These are phyloP conservation scores for Cyamopsis tetragonoloba DNA, from an alignment of 306 rosid genomes.

Conservation along the genomic window DNA sequence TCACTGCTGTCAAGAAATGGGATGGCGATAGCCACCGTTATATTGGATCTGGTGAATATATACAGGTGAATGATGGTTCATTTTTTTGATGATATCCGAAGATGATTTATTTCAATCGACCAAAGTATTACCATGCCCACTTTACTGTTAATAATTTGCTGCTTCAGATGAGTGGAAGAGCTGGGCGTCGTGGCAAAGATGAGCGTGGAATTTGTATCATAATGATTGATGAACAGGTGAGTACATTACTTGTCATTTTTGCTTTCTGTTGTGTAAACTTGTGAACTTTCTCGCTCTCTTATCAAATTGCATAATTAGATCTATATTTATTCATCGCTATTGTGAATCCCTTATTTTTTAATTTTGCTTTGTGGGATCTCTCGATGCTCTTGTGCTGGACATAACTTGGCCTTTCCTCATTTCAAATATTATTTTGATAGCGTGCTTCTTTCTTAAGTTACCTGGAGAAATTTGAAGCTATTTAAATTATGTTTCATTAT, in stretches of 20 bases:
- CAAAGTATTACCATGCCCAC: background rate
- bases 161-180: slow-evolving; percentile 96
- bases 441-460: background rate
- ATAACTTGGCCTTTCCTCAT: no score
- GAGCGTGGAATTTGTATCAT: slow-evolving; percentile 93
- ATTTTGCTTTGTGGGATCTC: slow-evolving; percentile 3
- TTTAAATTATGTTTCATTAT: background rate
- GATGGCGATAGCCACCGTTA: slow-evolving; percentile 97
- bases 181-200: slow-evolving; percentile 99
- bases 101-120: slow-evolving; percentile 19
- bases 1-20: slow-evolving; percentile 96
- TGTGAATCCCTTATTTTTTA: background rate
- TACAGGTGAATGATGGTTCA: slow-evolving; percentile 62
- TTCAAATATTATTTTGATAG: background rate
- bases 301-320: background rate
- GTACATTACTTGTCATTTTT: slow-evolving; percentile 17
- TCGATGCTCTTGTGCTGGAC: no score
- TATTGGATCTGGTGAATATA: slow-evolving; percentile 97
- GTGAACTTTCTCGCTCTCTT: background rate
- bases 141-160: slow-evolving; percentile 12
- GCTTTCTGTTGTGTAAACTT: slow-evolving; percentile 3
- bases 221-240: slow-evolving; percentile 95
- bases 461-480: background rate
- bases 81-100: slow-evolving; percentile 28
- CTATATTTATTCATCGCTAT: background rate